Conservation (phyloP, 331 rosid species). For the Telfairia occidentalis region DNA sequence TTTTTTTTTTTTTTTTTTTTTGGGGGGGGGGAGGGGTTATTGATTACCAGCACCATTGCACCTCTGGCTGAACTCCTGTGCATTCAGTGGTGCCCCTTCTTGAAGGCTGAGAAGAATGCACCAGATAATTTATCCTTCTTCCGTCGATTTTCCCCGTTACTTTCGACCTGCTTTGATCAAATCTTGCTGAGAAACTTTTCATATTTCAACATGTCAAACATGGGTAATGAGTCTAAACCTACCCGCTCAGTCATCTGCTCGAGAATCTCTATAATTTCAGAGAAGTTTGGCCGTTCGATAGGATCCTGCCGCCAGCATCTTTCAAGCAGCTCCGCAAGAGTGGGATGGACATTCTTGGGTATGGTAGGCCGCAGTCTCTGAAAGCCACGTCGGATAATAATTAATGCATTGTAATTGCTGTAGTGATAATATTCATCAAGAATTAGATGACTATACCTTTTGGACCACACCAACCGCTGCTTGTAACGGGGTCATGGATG, state of each 20-base stretch:
- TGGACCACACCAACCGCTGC: constrained; percentile 99
- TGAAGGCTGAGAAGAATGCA: constrained; percentile 53
- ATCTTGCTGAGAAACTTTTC: constrained; percentile 11
- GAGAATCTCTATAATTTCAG: constrained; percentile 64
- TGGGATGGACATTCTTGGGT: constrained; percentile 60
- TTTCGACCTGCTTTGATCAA: constrained; percentile 34
- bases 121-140: constrained; percentile 47
- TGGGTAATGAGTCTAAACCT: constrained; percentile 6
- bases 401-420: background rate
- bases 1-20: no score
- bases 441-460: constrained; percentile 36
- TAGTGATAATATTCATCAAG: background rate
- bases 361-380: constrained; percentile 74
- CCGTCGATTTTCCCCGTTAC: constrained; percentile 30
- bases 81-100: constrained; percentile 37
- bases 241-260: constrained; percentile 71
- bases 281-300: constrained; percentile 57
- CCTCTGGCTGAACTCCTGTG: background rate
- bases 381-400: background rate
- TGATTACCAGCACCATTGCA: constrained; percentile 9
- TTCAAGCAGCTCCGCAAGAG: constrained; percentile 67
- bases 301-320: constrained; percentile 92
- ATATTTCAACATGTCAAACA: constrained; percentile 1
- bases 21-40: background rate
- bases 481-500: constrained; percentile 84